Conservation (phyloP, 1,139 yeast species). For the Suhomyces coccinellae region DNA sequence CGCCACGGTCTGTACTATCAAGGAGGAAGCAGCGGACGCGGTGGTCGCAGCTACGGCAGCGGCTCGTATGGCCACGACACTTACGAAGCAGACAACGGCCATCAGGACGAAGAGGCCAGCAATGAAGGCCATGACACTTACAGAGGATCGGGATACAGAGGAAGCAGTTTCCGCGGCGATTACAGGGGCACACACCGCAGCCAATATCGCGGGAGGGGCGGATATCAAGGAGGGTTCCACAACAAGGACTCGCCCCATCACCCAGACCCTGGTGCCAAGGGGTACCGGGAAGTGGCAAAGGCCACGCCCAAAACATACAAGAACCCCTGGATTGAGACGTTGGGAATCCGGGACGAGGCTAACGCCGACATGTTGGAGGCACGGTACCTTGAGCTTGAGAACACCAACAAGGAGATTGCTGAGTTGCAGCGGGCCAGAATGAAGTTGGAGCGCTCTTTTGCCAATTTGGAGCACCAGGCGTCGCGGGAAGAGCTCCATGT, state of each 20-base stretch:
- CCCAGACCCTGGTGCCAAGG: background rate
- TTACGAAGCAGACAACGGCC: slow-evolving; percentile 2
- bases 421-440: slow-evolving; percentile 27
- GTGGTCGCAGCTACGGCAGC: slow-evolving; percentile 4
- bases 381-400: slow-evolving; percentile 22
- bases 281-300: slow-evolving; percentile 4
- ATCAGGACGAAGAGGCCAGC: slow-evolving; percentile 3
- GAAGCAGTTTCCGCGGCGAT: slow-evolving; percentile 5
- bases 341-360: slow-evolving; percentile 20
- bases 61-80: slow-evolving; percentile 6
- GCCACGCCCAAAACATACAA: slow-evolving; percentile 9
- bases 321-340: slow-evolving; percentile 25
- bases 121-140: slow-evolving; percentile 7
- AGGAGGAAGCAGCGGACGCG: slow-evolving; percentile 1
- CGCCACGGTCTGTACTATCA: slow-evolving; percentile 5
- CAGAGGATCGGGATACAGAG: slow-evolving; percentile 11
- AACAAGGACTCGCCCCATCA: slow-evolving; percentile 1
- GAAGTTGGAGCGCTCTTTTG: slow-evolving; percentile 25
- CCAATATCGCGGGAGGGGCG: slow-evolving; percentile 6
- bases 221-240: slow-evolving; percentile 2
- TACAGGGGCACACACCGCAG: slow-evolving; percentile 8
- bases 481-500: slow-evolving; percentile 38
- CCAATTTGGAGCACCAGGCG: slow-evolving; percentile 30
- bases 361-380: slow-evolving; percentile 19
- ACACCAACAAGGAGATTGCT: slow-evolving; percentile 28